These are phyloP conservation scores for Ascocoryne sarcoides DNA, from an alignment of 2,329 filamentous ascomycete species.

Conservation along the genomic window DNA sequence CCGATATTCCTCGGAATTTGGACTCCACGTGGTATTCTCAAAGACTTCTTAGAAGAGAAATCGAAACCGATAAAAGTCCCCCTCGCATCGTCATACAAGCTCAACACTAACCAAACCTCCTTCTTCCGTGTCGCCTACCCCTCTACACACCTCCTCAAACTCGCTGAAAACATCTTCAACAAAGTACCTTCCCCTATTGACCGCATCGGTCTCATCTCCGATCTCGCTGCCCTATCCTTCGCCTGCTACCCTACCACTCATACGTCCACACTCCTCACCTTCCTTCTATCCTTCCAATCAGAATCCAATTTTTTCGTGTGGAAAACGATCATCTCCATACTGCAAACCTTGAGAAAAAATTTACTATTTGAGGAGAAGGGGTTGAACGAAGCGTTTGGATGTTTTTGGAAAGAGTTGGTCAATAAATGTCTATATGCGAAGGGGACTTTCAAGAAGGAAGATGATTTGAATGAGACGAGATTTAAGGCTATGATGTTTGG, in stretches of 20 bases:
- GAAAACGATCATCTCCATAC: constrained; percentile 4
- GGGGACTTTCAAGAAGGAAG: constrained; percentile 1
- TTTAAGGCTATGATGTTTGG: constrained; percentile 11
- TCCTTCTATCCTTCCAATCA: constrained; percentile 10
- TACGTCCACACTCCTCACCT: constrained; percentile 8
- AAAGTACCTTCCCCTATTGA: constrained; percentile 57
- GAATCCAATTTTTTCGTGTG: constrained; percentile 11
- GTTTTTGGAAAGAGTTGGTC: constrained; percentile 2
- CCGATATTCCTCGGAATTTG: constrained; percentile 58
- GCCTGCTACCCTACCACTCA: neutral
- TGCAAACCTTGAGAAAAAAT: constrained; percentile 2
- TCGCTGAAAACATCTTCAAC: constrained; percentile 46
- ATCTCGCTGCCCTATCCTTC: constrained; percentile 52
- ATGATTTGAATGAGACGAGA: constrained; percentile 3
- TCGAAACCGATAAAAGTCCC: constrained; percentile 1
- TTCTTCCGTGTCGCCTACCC: constrained; percentile 61
- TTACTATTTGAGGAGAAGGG: constrained; percentile 9
- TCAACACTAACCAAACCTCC: constrained; percentile 61
- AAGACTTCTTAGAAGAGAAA: neutral
- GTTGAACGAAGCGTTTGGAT: constrained; percentile 2
- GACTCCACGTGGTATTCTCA: constrained; percentile 46
- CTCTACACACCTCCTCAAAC: constrained; percentile 52
- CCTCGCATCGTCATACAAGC: constrained; percentile 55
- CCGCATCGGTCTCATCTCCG: constrained; percentile 60
- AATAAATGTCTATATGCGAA: constrained; percentile 3